Conservation (phyloP, 2,329 filamentous ascomycete species). For the Paecilomyces dactylethromorphus region DNA sequence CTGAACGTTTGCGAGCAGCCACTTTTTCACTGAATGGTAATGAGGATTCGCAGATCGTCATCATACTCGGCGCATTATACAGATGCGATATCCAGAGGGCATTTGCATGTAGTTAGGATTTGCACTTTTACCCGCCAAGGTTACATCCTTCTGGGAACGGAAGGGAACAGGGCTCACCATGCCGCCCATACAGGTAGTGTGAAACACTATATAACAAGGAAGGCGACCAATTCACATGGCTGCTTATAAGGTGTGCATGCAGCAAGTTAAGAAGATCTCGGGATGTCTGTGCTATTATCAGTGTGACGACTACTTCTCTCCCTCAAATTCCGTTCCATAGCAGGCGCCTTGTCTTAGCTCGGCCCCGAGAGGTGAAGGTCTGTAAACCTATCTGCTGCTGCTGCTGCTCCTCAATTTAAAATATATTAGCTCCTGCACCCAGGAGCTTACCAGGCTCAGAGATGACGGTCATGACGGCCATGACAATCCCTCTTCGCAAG, state of each 20-base stretch:
- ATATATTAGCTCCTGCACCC: not conserved
- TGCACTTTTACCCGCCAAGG: not conserved
- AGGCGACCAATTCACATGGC: not conserved
- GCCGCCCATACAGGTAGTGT: not conserved
- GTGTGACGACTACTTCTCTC: not conserved
- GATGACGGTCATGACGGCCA: not conserved
- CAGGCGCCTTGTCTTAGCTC: no score
- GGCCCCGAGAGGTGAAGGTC: no score
- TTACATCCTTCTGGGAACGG: not conserved
- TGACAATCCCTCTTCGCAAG: not conserved
- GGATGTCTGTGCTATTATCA: not conserved
- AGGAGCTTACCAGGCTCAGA: not conserved
- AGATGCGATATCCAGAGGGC: not conserved
- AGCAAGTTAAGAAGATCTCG: not conserved
- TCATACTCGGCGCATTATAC: not conserved
- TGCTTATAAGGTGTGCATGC: not conserved
- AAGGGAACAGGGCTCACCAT: not conserved
- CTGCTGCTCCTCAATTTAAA: not conserved
- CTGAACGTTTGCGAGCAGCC: not conserved
- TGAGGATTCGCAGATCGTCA: not conserved
- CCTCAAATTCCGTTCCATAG: not conserved
- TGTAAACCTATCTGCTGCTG: no score
- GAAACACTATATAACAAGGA: not conserved
- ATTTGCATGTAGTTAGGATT: not conserved
- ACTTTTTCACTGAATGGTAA: not conserved